Evolutionary conservation across 257 asterid species (phyloP).

Genomic region (Petunia axillaris): DNA sequence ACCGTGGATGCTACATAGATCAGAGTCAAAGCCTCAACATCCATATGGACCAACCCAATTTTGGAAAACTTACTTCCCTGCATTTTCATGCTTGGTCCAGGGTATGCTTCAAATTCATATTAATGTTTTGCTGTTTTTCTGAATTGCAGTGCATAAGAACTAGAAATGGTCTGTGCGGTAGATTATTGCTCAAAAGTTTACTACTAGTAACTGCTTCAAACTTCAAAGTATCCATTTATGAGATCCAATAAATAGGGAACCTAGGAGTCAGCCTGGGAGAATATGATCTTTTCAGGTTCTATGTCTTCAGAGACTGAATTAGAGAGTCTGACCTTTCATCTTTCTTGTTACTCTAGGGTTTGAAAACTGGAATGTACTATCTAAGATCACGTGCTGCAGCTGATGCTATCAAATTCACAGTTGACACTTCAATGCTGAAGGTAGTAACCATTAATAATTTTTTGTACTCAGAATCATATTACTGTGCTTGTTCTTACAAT

Average conservation of each 20-base stretch:
- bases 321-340: background rate
- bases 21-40: slow-evolving; percentile 97
- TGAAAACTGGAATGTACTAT: slow-evolving; percentile 97
- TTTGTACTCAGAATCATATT: background rate
- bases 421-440: slow-evolving; percentile 75
- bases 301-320: background rate
- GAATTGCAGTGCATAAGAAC: background rate
- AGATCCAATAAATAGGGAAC: background rate
- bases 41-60: slow-evolving; percentile 93
- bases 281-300: background rate
- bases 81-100: slow-evolving; percentile 90
- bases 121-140: background rate
- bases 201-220: background rate
- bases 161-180: background rate
- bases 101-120: slow-evolving; percentile 41
- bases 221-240: background rate
- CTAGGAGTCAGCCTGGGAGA: background rate
- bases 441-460: slow-evolving; percentile 30
- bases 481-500: background rate
- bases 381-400: slow-evolving; percentile 93
- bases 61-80: slow-evolving; percentile 86
- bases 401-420: slow-evolving; percentile 93
- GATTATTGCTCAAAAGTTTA: background rate
- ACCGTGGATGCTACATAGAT: slow-evolving; percentile 95
- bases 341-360: slow-evolving; percentile 52